Conservation (phyloP, 2,329 filamentous ascomycete genomes). For the Keithomyces neogunnii region DNA sequence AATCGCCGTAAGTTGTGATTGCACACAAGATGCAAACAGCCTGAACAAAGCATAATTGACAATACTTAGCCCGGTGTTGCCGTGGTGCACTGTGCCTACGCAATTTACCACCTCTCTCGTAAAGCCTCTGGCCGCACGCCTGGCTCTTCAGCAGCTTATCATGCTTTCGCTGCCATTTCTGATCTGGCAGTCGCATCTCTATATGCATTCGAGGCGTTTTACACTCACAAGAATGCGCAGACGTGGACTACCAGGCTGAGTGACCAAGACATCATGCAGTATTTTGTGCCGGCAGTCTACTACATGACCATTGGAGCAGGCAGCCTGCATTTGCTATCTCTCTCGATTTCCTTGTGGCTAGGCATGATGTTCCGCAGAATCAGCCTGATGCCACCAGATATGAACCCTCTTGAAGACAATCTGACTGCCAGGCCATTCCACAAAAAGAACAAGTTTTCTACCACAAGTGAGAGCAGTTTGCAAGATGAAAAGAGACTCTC, state of each 20-base stretch:
- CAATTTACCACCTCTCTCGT: slow-evolving; percentile 69
- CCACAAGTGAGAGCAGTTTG: slow-evolving; percentile 35
- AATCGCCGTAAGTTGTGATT: slow-evolving; percentile 53
- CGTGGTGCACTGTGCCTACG: slow-evolving; percentile 64
- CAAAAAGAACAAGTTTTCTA: slow-evolving; percentile 62
- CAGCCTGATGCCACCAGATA: slow-evolving; percentile 73
- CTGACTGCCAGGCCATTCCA: slow-evolving; percentile 64
- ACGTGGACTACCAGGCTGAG: slow-evolving; percentile 63
- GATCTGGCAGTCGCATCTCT: slow-evolving; percentile 52
- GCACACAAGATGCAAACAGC: background rate
- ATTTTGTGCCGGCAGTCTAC: slow-evolving; percentile 59
- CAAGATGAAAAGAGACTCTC: slow-evolving; percentile 53
- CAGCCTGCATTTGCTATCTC: slow-evolving; percentile 61
- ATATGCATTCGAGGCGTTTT: slow-evolving; percentile 46
- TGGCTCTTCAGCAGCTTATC: slow-evolving; percentile 78
- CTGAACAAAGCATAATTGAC: background rate
- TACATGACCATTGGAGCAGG: slow-evolving; percentile 56
- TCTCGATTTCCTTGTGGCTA: slow-evolving; percentile 66
- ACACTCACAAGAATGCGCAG: slow-evolving; percentile 32
- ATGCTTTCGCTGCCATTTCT: slow-evolving; percentile 69
- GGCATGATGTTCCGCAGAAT: slow-evolving; percentile 76
- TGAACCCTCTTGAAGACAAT: slow-evolving; percentile 87
- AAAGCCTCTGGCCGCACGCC: slow-evolving; percentile 64
- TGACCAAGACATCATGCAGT: slow-evolving; percentile 43
- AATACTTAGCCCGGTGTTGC: slow-evolving; percentile 61